Conservation (phyloP, 345 rosid species). For the Euphorbia tirucalli region DNA sequence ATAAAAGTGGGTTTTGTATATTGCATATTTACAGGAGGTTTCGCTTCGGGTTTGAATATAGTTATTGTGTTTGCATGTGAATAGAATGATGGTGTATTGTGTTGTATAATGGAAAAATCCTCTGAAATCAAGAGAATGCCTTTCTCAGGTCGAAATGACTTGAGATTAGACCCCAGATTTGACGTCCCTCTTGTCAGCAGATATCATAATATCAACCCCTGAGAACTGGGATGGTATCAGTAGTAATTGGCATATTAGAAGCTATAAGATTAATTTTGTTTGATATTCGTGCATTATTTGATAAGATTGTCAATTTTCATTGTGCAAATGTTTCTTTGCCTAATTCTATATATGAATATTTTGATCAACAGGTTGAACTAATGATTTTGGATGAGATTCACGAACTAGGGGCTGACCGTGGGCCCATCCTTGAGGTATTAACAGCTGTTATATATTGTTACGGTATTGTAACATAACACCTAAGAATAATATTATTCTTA, state of each 20-base stretch:
- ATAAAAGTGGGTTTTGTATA: neutral
- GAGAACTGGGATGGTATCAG: constrained; percentile 99
- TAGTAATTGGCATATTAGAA: constrained; percentile 96
- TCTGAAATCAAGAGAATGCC: constrained; percentile 8
- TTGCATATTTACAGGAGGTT: neutral
- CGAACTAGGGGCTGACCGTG: constrained; percentile 95
- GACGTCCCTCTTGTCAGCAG: constrained; percentile 96
- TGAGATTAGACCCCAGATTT: constrained; percentile 98
- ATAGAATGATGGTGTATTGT: neutral
- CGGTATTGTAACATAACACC: neutral
- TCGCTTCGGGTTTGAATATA: neutral
- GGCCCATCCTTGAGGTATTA: constrained; percentile 98
- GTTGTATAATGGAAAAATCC: constrained; percentile 2
- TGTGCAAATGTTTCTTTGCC: neutral
- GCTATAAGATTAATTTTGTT: constrained; percentile 67
- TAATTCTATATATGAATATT: constrained; percentile 15
- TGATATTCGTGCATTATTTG: constrained; percentile 18
- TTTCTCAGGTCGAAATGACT: constrained; percentile 90
- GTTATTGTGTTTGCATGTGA: neutral
- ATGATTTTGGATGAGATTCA: constrained; percentile 98
- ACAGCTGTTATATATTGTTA: no score
- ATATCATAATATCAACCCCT: constrained; percentile 93
- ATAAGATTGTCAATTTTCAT: neutral
- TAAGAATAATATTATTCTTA: no score
- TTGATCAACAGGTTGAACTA: constrained; percentile 73